A percentile compares a stretch with the other conserved stretches of the same genome.
These are phyloP conservation scores for Mercurialis annua DNA, from an alignment of 345 rosid genomes.

Conservation along the genomic window DNA sequence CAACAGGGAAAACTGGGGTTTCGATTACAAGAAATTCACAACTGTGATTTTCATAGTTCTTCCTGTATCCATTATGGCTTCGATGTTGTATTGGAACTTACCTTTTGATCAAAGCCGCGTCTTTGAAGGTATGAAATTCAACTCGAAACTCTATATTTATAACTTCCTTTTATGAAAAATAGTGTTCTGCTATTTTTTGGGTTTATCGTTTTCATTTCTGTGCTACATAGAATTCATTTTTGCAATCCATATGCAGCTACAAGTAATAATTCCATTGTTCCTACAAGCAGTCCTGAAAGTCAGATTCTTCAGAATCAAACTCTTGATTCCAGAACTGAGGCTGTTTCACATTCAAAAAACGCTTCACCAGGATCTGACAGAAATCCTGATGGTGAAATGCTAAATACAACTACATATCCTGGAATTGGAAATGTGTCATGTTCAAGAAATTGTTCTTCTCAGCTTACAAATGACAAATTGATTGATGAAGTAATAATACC, in stretches of 20 bases:
- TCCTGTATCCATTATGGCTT: conserved; percentile 4
- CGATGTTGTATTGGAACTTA: background rate
- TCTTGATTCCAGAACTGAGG: background rate
- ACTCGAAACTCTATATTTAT: no score
- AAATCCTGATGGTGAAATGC: background rate
- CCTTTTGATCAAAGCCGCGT: background rate
- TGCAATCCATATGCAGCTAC: background rate
- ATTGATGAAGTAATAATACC: conserved; percentile 11
- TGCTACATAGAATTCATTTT: no score
- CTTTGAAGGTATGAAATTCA: no score
- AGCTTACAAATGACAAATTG: conserved; percentile 6
- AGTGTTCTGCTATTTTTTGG: no score
- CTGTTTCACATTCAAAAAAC: background rate
- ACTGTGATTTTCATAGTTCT: background rate
- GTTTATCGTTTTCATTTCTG: no score
- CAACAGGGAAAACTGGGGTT: conserved; percentile 1
- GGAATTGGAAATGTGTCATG: background rate
- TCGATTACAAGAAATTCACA: background rate
- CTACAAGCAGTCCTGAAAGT: background rate
- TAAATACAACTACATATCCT: background rate
- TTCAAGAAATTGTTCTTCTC: conserved; percentile 4
- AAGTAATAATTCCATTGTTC: background rate
- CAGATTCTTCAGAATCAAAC: background rate
- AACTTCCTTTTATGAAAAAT: no score
- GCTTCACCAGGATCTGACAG: background rate